Evolutionary conservation across 768 basidiomycete species (phyloP), one percentile per base, ranked within the genome.

Genomic region (Thelephora aurantiotincta): DNA sequence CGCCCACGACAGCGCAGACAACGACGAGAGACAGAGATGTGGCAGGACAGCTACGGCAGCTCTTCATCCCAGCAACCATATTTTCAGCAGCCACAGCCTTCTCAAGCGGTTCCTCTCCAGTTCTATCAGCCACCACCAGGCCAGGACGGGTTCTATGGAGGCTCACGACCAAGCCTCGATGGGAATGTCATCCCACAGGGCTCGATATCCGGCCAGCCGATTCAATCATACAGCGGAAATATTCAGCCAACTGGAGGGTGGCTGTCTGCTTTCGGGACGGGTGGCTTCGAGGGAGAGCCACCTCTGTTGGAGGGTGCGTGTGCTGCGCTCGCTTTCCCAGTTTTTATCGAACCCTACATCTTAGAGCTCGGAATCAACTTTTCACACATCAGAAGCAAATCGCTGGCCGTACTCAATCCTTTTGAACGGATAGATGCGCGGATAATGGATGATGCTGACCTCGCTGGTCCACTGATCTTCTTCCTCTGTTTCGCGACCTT

Each of bases 361-460:
- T 12, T 57, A 98, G 96, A 98, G 62, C 79, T 99, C 33, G 96
- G 96, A 35, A 93, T 99, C 62, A 98, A 99, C 67, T 96, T 98
- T 55, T 78, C 80, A 33, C 96, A 99, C 61, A 98, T 99, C 65
- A 77, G 84, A 33, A 80, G 77, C 48, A 99, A 98, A 69, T 88
- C 92, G 19, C 65, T 93, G 65, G 92, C 96, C 0, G 96, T 98
- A 6, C 77, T 99, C 45, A 98, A 99, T 58, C 96, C 96, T 3
- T 68, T 98, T 18, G 74, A 77, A 49, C 71, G 70, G 44, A 77
- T 93, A 30, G 83, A 96, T 51, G 87, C 84, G 52, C 82, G 75
- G 49, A 98, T 99, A 50, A 99, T 99, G 96, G 96, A 99, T 63
- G 96, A 99, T 57, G 93, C 94, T 18, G 96, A 99, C 66, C 73